Evolutionary conservation across 1,139 yeast species (phyloP), one percentile per base, ranked within the genome.

Genomic region (Protomyces gravidus): DNA sequence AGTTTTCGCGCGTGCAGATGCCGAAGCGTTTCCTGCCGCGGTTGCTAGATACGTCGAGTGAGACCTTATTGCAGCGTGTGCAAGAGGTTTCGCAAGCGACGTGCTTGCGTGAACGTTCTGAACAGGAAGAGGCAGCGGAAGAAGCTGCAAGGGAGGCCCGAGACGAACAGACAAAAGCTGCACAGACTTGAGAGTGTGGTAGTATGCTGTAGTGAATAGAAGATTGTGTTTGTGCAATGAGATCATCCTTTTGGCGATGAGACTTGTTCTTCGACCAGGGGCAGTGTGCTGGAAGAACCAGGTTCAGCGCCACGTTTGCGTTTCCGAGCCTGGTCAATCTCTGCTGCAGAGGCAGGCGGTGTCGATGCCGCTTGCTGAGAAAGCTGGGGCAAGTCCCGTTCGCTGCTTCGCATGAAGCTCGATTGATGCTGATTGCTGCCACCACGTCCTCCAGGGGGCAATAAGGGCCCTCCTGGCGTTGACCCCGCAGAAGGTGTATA

Each of bases 11-110:
- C 68, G 97, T 94, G 42, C 83, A 85, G 1, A 78, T 94, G 72
- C 98, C 99, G 21, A 88, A 89, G 78, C 84, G 85, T 69, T 88
- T 88, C 68, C 87, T 90, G 3, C 95, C 96, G 19, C 51, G 58
- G 5, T 36, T 53, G 27, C 17, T 53, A 32, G 58, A 53, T 17
- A 46, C 5, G 5, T 36, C 42, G 23, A 36, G 42, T 0, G 57
- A 40, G 27, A 32, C 45, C 3, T 27, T 45, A 17, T 45, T 27
- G 17, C 32, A 45, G n/a, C 32, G 48, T 19, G 28, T 25, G 27
- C 42, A 36, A 23, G 42, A 36, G 17, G 42, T 36, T 13, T 36
- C 42, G 19, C 42, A 36, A 36, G 42, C 42, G 21, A 36, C 42
- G 42, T 36, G 42, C 17, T 23, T 36, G 1, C 17, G 42, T 11